Evolutionary conservation across 257 asterid genomes (phyloP).

Genomic region (Solanum lignicaule): DNA sequence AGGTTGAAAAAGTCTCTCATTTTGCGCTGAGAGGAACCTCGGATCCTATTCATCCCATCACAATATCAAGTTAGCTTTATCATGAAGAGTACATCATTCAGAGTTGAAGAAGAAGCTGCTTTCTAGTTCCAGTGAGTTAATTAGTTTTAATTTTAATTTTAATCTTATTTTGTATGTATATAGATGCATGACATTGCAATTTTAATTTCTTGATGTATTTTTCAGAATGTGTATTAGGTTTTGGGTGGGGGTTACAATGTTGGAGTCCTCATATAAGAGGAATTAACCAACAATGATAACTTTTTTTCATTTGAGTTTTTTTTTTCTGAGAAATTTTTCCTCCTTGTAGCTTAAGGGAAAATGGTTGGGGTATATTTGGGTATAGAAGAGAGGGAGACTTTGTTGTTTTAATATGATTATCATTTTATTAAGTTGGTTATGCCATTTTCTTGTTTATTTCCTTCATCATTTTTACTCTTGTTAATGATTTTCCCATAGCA

Average conservation of each 20-base stretch:
- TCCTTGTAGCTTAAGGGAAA: not conserved
- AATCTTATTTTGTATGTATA: constrained; percentile 6
- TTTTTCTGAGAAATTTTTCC: constrained; percentile 1
- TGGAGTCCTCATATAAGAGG: constrained; percentile 1
- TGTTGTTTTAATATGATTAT: constrained; percentile 8
- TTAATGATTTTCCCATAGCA: constrained; percentile 9
- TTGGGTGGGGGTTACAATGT: constrained; percentile 11
- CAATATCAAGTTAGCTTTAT: constrained; percentile 7
- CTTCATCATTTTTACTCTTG: not conserved
- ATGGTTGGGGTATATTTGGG: constrained; percentile 28
- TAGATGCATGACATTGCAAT: constrained; percentile 6
- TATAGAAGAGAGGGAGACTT: constrained; percentile 43
- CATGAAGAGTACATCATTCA: not conserved
- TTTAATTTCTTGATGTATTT: constrained; percentile 4
- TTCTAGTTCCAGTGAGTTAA: constrained; percentile 7
- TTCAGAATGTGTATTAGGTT: constrained; percentile 17
- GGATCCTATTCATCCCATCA: constrained; percentile 42
- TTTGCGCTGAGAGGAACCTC: constrained; percentile 86
- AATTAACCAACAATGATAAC: not conserved
- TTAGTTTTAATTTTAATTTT: not conserved
- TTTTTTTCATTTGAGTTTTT: not conserved
- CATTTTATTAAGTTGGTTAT: not conserved
- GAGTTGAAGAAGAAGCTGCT: constrained; percentile 8
- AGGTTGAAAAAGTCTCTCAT: not conserved
- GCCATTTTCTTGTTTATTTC: not conserved